Base-by-base conservation (phyloP, 352 stramenopile genomes). In the Phytophthora pinifolia region DNA sequence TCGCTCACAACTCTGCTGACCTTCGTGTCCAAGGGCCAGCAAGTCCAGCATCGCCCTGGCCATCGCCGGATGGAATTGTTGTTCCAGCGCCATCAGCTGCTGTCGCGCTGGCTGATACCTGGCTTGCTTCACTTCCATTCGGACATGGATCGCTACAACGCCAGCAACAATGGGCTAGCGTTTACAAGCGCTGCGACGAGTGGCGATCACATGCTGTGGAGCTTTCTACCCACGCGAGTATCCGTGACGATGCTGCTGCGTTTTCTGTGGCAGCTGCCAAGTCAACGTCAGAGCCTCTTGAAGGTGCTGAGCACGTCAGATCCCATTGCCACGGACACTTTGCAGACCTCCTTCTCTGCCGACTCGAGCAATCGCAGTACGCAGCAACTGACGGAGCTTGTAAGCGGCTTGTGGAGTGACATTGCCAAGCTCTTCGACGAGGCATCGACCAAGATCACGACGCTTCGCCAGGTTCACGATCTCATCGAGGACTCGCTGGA, bases 61-160 rank as follows among this genome's bases (percentile, higher is more conserved):
- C 72, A 74, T 53, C 25, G 52, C 3, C 38, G 65, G 1, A 45
- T 82, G 29, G 64, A 76, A 7, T 22, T 51, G 1, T 65, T 85
- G 2, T 80, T 92, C 33, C 55, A 75, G 15, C 50, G 46, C 1
- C 73, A 74, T n/a, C 14, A 52, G 17, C 37, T 89, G 3, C 62
- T 92, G 8, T 70, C 63, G 1, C 33, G 59, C 9, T 78, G 35
- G 20, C 39, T 79, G 13, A 68, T 85, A 31, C 54, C 49, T 33
- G 71, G 72, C 5, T 55, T 92, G 6, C 48, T 92, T 6, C 70
- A 76, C 15, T 92, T 89, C 49, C 79, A 92, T 54, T 64, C 71
- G 13, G 77, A 92, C 35, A 84, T 92, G 77, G 82, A 89, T 42
- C 69, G 60, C 31, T 92, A 92, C 67, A 79, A 88, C 44, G 51